A percentile compares a stretch with the other conserved stretches of the same genome.
phyloP scores from a whole-genome alignment of 495 filamentous ascomycete genomes.

The Trichoderma virens region DNA sequence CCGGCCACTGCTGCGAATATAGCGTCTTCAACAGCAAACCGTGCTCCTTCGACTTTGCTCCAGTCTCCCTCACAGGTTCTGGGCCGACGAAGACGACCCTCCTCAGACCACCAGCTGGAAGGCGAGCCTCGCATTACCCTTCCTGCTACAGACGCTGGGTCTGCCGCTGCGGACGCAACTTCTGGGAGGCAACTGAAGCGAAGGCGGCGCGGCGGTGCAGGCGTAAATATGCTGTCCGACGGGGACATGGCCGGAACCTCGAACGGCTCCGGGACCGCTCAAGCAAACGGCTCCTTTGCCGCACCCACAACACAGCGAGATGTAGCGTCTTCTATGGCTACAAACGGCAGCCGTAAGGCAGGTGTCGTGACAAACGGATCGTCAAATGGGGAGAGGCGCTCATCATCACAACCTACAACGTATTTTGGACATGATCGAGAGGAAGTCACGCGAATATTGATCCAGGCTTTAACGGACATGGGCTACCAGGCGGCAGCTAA shows the following conservation, averaged over 20 bases:
- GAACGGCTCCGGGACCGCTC: constrained; percentile 27
- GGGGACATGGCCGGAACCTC: constrained; percentile 25
- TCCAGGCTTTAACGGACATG: constrained; percentile 82
- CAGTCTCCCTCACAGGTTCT: constrained; percentile 16
- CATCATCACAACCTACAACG: constrained; percentile 11
- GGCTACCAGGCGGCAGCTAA: constrained; percentile 74
- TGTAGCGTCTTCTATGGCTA: background rate
- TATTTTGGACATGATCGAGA: constrained; percentile 81
- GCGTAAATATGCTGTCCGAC: constrained; percentile 25
- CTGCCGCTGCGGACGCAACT: background rate
- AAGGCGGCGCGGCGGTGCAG: constrained; percentile 22
- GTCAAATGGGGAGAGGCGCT: constrained; percentile 23
- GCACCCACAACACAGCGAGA: constrained; percentile 17
- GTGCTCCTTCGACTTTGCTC: background rate
- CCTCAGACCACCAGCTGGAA: constrained; percentile 13
- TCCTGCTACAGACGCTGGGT: constrained; percentile 8
- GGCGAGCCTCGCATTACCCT: constrained; percentile 14
- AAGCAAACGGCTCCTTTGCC: constrained; percentile 32
- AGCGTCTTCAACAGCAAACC: constrained; percentile 1
- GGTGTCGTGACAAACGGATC: constrained; percentile 29
- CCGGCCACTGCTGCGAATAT: constrained; percentile 8
- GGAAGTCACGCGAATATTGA: constrained; percentile 86
- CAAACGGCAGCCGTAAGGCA: constrained; percentile 33
- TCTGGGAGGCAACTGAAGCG: background rate
- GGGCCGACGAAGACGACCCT: constrained; percentile 20